phyloP scores from a whole-genome alignment of 164 flowering plant genomes.

The Warburgia ugandensis region DNA sequence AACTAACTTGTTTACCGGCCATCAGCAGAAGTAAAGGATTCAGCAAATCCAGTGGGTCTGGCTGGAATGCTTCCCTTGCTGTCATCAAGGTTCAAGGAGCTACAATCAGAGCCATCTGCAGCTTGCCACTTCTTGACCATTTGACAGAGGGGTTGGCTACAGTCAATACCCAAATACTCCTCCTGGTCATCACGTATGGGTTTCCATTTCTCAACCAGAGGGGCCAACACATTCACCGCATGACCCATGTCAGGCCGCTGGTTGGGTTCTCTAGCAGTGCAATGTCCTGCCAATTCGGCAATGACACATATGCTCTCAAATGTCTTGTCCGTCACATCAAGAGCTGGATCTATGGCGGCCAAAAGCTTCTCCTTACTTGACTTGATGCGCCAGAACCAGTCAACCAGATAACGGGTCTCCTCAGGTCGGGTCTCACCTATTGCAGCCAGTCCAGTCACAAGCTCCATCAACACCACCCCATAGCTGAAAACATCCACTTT shows the following conservation, averaged over 20 bases:
- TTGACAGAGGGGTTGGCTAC: constrained; percentile 12
- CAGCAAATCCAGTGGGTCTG: constrained; percentile 52
- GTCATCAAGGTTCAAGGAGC: constrained; percentile 18
- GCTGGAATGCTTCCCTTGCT: constrained; percentile 67
- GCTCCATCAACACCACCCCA: constrained; percentile 29
- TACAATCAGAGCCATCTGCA: constrained; percentile 7
- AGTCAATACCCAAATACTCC: constrained; percentile 13
- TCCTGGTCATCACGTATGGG: constrained; percentile 15
- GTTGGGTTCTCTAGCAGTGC: constrained; percentile 24
- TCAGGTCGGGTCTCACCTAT: constrained; percentile 22
- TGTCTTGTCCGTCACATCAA: constrained; percentile 16
- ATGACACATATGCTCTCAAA: constrained; percentile 11
- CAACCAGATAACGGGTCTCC: constrained; percentile 20
- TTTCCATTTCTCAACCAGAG: constrained; percentile 25
- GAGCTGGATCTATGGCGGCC: constrained; percentile 17
- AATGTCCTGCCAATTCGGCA: constrained; percentile 26
- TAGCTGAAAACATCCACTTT: constrained; percentile 27
- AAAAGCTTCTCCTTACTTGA: constrained; percentile 12
- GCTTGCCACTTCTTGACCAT: constrained; percentile 23
- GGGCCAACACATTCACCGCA: constrained; percentile 21
- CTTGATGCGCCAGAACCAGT: constrained; percentile 25
- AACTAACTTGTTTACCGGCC: constrained; percentile 20
- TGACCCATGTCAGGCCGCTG: constrained; percentile 31
- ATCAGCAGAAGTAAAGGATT: constrained; percentile 59
- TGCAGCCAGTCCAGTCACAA: constrained; percentile 23